These are phyloP conservation scores for Coniosporium tulheliwenetii DNA, from an alignment of 2,329 filamentous ascomycete species.

Conservation along the genomic window DNA sequence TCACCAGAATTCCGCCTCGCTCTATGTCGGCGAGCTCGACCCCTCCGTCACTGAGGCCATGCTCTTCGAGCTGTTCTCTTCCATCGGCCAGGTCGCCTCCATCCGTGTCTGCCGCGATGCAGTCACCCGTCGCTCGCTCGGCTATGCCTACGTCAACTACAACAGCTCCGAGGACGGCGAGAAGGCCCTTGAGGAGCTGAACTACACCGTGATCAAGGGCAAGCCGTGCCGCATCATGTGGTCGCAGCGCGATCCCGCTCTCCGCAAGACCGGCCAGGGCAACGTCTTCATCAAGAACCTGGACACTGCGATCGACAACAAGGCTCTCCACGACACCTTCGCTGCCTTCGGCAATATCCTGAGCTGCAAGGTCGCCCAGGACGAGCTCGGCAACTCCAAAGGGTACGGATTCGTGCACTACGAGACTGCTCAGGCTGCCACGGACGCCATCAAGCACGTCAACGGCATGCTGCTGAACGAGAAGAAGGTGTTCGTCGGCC, in stretches of 20 bases:
- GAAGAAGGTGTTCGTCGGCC: conserved; percentile 99
- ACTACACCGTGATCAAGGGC: conserved; percentile 99
- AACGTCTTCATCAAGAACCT: conserved; percentile 99
- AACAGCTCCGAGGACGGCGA: conserved; percentile 94
- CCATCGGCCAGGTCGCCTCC: conserved; percentile 95
- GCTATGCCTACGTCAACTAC: conserved; percentile 99
- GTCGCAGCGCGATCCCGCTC: conserved; percentile 97
- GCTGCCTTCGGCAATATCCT: conserved; percentile 98
- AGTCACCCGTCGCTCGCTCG: conserved; percentile 93
- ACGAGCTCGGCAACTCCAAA: conserved; percentile 93
- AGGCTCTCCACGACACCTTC: conserved; percentile 98
- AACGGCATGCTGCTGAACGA: conserved; percentile 99
- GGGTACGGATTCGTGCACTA: conserved; percentile 99
- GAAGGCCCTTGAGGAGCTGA: conserved; percentile 96
- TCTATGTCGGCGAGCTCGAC: conserved; percentile 98
- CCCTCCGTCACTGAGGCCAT: conserved; percentile 97
- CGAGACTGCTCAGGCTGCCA: conserved; percentile 94
- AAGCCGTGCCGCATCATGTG: conserved; percentile 99
- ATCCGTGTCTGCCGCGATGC: conserved; percentile 99
- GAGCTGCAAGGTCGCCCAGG: conserved; percentile 98
- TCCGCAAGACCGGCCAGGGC: conserved; percentile 97
- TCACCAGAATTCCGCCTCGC: conserved; percentile 87
- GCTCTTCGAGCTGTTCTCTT: conserved; percentile 99
- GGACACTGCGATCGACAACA: conserved; percentile 97
- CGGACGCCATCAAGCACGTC: conserved; percentile 96